These are phyloP conservation scores for Petasospora fabianii DNA, from an alignment of 1,139 yeast species.

Conservation along the genomic window DNA sequence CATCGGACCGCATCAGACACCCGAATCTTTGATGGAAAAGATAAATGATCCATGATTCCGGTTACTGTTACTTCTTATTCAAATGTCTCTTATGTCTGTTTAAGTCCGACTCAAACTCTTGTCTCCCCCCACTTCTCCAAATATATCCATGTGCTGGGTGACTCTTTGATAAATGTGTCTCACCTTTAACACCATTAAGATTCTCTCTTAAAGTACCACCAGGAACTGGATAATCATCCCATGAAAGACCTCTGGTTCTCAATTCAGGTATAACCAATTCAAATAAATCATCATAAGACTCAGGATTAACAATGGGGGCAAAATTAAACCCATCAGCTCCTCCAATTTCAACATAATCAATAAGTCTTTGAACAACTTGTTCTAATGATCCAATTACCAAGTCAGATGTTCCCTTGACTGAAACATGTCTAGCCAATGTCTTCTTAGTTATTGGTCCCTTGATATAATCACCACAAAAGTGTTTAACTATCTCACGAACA, in stretches of 20 bases:
- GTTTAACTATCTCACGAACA: slow-evolving; percentile 9
- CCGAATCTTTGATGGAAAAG: no score
- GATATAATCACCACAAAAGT: slow-evolving; percentile 5
- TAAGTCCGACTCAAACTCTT: no score
- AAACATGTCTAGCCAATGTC: slow-evolving; percentile 25
- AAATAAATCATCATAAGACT: slow-evolving; percentile 32
- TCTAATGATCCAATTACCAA: no score
- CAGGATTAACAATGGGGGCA: slow-evolving; percentile 28
- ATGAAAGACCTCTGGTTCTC: slow-evolving; percentile 30
- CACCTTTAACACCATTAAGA: slow-evolving; percentile 12
- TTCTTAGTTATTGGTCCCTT: slow-evolving; percentile 10
- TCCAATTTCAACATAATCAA: slow-evolving; percentile 31
- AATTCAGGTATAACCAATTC: slow-evolving; percentile 34
- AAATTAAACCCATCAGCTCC: slow-evolving; percentile 39
- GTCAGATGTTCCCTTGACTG: slow-evolving; percentile 32
- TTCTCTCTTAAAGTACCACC: slow-evolving; percentile 24
- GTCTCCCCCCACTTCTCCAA: no score
- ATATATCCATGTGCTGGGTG: no score
- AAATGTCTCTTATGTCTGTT: no score
- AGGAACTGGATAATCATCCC: slow-evolving; percentile 32
- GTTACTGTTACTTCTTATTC: no score
- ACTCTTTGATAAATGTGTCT: slow-evolving; percentile 8
- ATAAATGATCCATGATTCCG: no score
- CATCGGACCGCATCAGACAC: no score
- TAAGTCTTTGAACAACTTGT: slow-evolving; percentile 32